Conservation (phyloP, 2,329 filamentous ascomycete species). For the Colletotrichum filicis region DNA sequence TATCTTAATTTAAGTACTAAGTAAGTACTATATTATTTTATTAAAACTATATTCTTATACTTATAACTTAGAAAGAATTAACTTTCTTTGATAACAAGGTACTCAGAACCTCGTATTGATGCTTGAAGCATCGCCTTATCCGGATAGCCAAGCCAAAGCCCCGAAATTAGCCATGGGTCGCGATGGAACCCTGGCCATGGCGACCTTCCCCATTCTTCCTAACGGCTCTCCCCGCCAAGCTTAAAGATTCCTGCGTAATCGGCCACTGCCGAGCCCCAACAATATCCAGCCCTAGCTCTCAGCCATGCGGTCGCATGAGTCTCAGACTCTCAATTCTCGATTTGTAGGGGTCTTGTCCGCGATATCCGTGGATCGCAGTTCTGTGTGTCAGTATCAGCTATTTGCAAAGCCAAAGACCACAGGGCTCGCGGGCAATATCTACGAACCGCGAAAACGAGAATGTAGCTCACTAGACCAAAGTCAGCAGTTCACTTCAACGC, state of each 20-base stretch:
- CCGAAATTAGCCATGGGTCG: conserved; percentile 26
- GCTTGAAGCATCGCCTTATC: background rate
- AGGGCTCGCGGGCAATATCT: too few relatives aligned
- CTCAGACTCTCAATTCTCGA: too few relatives aligned
- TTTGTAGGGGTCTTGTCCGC: too few relatives aligned
- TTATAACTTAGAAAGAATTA: too few relatives aligned
- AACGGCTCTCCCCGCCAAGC: conserved; percentile 21
- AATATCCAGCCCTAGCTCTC: background rate
- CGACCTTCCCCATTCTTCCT: conserved; percentile 27
- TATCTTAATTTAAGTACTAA: too few relatives aligned
- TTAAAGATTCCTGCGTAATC: conserved; percentile 6
- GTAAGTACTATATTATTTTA: too few relatives aligned
- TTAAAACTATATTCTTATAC: too few relatives aligned
- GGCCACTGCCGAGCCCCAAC: conserved; percentile 21
- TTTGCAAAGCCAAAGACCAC: too few relatives aligned
- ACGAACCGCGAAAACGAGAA: background rate
- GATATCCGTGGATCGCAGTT: too few relatives aligned
- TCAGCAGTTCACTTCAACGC: background rate
- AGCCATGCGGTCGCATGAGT: background rate
- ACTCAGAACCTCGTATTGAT: background rate
- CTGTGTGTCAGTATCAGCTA: too few relatives aligned
- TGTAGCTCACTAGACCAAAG: background rate
- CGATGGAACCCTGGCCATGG: conserved; percentile 15
- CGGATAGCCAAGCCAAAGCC: conserved; percentile 14
- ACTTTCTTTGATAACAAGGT: too few relatives aligned